Evolutionary conservation across 2,329 filamentous ascomycete species (phyloP).

Genomic region (Pezicula carpinea): DNA sequence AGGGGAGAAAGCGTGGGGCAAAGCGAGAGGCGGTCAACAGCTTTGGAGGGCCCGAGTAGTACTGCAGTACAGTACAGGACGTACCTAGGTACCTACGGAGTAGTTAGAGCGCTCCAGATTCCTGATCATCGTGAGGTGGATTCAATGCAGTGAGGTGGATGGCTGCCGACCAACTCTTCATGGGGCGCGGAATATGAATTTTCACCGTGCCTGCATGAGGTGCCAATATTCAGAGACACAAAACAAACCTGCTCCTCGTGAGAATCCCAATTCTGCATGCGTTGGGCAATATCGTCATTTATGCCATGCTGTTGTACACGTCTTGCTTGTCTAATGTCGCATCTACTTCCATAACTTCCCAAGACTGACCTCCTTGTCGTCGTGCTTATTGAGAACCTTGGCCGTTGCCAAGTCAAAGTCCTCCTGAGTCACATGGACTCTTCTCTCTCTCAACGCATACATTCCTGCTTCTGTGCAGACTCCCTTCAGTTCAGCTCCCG

Average conservation of each 20-base stretch:
- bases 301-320: conserved; percentile 24
- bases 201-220: no score
- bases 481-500: conserved; percentile 95
- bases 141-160: no score
- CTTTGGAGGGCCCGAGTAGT: background rate
- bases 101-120: no score
- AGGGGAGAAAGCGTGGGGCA: background rate
- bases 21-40: background rate
- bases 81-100: no score
- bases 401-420: conserved; percentile 98
- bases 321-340: conserved; percentile 5
- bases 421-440: conserved; percentile 97
- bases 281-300: background rate
- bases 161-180: no score
- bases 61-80: no score
- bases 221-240: background rate
- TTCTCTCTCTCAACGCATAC: conserved; percentile 91
- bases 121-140: no score
- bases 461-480: conserved; percentile 98
- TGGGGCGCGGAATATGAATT: no score
- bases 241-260: no score
- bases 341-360: conserved; percentile 79
- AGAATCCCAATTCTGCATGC: background rate
- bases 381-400: conserved; percentile 99
- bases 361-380: conserved; percentile 92